Evolutionary conservation across 192 early-diverging fungal genomes (phyloP), one percentile per base, ranked within the genome.

Genomic region (Rhizophlyctis rosea): DNA sequence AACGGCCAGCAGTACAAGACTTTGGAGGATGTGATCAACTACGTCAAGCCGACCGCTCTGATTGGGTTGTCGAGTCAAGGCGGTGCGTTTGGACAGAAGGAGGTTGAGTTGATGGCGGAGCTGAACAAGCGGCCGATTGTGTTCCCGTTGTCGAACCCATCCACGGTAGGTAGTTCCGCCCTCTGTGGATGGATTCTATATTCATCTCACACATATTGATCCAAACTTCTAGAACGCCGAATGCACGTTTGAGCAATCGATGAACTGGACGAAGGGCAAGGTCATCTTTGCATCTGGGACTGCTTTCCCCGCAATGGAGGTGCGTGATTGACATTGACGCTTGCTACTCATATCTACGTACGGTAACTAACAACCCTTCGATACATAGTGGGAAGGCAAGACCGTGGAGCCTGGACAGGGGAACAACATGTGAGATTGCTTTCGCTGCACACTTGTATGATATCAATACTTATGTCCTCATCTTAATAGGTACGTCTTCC

Each of bases 401-500:
- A 47, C 76, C 21, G 63, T 73, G 5, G 69, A 67, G 52, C 76
- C 73, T 24, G 91, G 88, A 18, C 91, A 95, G 76, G 93, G 90
- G 63, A 93, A 95, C 81, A 95, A 95, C 80, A 92, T 90, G 88
- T n/a, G n/a, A n/a, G n/a, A n/a, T n/a, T n/a, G n/a, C n/a, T n/a
- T n/a, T n/a, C n/a, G n/a, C n/a, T n/a, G n/a, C n/a, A 30, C 11
- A 18, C 44, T 63, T 14, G 9, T 32, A 21, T 9, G 48, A 50
- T 4, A 23, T 32, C 34, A 48, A 29, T 14, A 13, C 16, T 64
- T 18, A 16, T 57, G 85, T 47, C 88, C 89, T 11, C 87, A 87
- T n/a, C n/a, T n/a, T n/a, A n/a, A n/a, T n/a, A n/a, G n/a, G n/a
- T 98, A 94, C 73, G 91, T 96, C 59, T 98, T 96, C 85, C 95